A percentile compares a stretch with the other conserved stretches of the same genome.
phyloP scores from a whole-genome alignment of 2,329 filamentous ascomycete species.

The Pseudocercospora eumusae region DNA sequence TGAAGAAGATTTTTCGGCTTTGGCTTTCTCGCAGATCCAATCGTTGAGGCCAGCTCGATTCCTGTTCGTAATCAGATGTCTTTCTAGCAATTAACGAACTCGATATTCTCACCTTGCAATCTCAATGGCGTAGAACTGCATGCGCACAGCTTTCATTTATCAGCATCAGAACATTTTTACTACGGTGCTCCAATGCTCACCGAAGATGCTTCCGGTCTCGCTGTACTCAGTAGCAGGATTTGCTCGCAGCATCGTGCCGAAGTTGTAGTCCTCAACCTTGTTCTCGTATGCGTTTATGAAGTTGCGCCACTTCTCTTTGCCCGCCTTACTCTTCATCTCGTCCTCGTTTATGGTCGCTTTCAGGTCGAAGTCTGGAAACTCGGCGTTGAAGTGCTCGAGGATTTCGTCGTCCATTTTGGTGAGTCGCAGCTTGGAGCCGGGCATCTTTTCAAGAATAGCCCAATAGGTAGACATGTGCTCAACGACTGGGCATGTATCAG shows the following conservation, averaged over 20 bases:
- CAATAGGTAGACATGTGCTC: conserved; percentile 98
- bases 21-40: conserved; percentile 86
- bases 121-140: conserved; percentile 83
- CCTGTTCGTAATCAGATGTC: conserved; percentile 43
- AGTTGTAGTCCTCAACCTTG: conserved; percentile 95
- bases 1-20: conserved; percentile 51
- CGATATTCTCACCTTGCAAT: conserved; percentile 61
- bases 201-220: conserved; percentile 87
- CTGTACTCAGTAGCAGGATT: conserved; percentile 82
- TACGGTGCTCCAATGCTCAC: conserved; percentile 49
- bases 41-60: conserved; percentile 91
- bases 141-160: conserved; percentile 58
- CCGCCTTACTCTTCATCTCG: conserved; percentile 93
- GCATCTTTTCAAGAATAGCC: conserved; percentile 87
- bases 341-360: conserved; percentile 81
- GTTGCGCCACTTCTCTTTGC: conserved; percentile 91
- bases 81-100: background rate
- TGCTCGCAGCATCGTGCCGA: conserved; percentile 86
- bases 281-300: conserved; percentile 95
- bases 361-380: conserved; percentile 92
- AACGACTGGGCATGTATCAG: conserved; percentile 59
- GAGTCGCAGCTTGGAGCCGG: conserved; percentile 82
- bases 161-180: background rate
- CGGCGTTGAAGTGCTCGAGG: conserved; percentile 78
- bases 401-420: conserved; percentile 97